Base-by-base conservation (phyloP, 1,139 yeast genomes). In the Lodderomyces parapsilosis region DNA sequence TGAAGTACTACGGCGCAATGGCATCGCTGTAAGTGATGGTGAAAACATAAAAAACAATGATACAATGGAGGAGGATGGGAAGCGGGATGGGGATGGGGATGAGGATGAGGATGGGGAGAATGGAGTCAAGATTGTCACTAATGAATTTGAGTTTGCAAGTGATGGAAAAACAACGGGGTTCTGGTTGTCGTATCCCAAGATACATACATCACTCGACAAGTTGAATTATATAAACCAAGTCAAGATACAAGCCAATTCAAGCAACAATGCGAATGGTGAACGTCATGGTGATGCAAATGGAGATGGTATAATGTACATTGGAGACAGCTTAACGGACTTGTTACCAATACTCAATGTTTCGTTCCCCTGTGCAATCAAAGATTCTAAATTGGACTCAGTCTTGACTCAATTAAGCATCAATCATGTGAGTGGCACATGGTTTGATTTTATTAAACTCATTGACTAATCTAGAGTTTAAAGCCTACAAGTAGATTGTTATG, bases 261-360 rank as follows among this genome's bases (percentile, higher is more conserved):
- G n/a, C n/a, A n/a, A n/a, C n/a, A n/a, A n/a, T n/a, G n/a, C n/a
- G n/a, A n/a, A n/a, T 22, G 24, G 24, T 9, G 24, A 22, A 13
- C 34, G 18, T 11, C 9, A 30, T 8, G 28, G 13, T 6, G 36
- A 33, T 22, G 15, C 38, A 17, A 6, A 27, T 10, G 25, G 13
- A 2, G 32, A 22, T 17, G 38, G 32, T 6, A 44, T 73, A 0
- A 60, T 74, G 39, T 84, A 83, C 54, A 64, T 83, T 13, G 93
- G 93, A 1, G 93, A 85, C 54, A 80, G 87, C 48, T 53, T 76
- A 1, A 81, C 87, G 0, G 93, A 85, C 59, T 61, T 83, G 13
- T 59, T 81, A 31, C 73, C 83, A 1, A 59, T 83, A 55, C 46
- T 78, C 10, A 68, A 66, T 30, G 78, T 80, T 2, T 74, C 74